A percentile compares a stretch with the other conserved stretches of the same genome.
Evolutionary conservation across 495 filamentous ascomycete genomes (phyloP).

Genomic region (Neurospora sp.): DNA sequence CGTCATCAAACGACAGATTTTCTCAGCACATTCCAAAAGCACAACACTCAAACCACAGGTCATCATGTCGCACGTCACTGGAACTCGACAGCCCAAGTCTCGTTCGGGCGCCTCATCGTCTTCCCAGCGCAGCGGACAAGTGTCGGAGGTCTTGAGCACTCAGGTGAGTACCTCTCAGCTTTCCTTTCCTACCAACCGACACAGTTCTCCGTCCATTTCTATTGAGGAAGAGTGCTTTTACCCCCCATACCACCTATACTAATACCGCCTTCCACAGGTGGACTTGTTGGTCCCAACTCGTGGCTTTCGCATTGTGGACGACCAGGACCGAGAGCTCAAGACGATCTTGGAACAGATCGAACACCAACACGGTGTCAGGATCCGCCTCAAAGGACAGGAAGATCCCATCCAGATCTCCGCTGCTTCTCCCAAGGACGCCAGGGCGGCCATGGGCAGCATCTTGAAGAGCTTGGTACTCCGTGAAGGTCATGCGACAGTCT

Average conservation of each 20-base stretch:
- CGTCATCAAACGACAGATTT: neutral
- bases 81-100: neutral
- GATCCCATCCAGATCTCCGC: conserved; percentile 6
- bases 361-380: neutral
- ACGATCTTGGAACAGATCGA: conserved; percentile 8
- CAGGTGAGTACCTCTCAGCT: neutral
- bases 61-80: neutral
- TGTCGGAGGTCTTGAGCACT: neutral
- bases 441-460: neutral
- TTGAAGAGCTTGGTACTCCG: neutral
- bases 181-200: neutral
- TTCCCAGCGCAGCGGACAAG: neutral
- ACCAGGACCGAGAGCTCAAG: conserved; percentile 4
- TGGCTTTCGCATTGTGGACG: conserved; percentile 10
- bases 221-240: neutral
- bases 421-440: conserved; percentile 1
- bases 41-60: neutral
- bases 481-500: conserved; percentile 6
- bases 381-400: conserved; percentile 1
- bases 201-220: neutral
- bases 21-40: neutral
- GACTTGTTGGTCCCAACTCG: neutral
- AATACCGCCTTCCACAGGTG: neutral
- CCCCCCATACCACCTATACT: neutral
- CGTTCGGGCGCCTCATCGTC: neutral